Conservation (phyloP, 2,329 filamentous ascomycete genomes). For the Aspergillus pseudotamarii region DNA sequence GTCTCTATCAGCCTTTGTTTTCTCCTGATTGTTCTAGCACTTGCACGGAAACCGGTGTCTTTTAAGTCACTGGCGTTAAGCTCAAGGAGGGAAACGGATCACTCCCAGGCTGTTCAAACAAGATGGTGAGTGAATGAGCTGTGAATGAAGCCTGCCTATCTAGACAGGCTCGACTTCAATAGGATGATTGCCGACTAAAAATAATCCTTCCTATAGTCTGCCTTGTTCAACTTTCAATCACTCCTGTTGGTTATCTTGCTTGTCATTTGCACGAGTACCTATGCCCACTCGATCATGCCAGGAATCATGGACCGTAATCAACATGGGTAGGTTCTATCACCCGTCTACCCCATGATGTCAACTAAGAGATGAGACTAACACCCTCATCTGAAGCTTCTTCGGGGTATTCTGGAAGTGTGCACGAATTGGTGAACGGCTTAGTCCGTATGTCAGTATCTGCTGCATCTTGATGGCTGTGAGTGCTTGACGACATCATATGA, state of each 20-base stretch:
- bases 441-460: constrained; percentile 92
- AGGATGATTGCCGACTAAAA: not conserved
- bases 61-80: not conserved
- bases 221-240: constrained; percentile 98
- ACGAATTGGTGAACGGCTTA: constrained; percentile 86
- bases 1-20: not conserved
- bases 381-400: constrained; percentile 58
- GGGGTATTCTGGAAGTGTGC: constrained; percentile 97
- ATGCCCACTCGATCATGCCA: constrained; percentile 87
- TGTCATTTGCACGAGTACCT: constrained; percentile 93
- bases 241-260: constrained; percentile 92
- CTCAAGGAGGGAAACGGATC: not conserved
- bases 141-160: not conserved
- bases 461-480: constrained; percentile 91
- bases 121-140: constrained; percentile 33
- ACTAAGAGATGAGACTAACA: not conserved
- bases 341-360: not conserved
- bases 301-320: constrained; percentile 91
- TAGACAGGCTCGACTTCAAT: not conserved
- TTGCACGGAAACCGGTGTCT: not conserved
- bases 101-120: constrained; percentile 7
- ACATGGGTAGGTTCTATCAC: constrained; percentile 66
- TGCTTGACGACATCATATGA: constrained; percentile 18
- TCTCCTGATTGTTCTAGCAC: not conserved
- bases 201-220: constrained; percentile 63